Evolutionary conservation across 805 yeast genomes (phyloP), one percentile per base, ranked within the genome.

Genomic region (Debaryomyces hansenii): DNA sequence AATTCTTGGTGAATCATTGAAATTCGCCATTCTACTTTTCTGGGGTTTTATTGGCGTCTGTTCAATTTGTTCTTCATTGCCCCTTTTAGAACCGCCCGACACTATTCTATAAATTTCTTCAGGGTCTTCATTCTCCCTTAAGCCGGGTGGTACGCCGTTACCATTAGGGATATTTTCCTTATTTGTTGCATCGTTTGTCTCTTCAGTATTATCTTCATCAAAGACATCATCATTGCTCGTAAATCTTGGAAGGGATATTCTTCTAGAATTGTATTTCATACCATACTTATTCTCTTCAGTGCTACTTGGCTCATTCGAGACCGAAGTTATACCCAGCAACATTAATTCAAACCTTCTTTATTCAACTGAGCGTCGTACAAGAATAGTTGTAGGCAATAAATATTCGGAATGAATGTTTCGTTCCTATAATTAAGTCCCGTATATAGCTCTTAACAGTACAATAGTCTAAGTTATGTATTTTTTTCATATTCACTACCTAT

Each of bases 1-100:
- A 1, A 57, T 46, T 32, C 58, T 58, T 12, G 66, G 60, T 1
- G 60, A 47, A 15, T 58, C 61, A 27, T 48, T 24, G 20, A 5
- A 15, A n/a, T 37, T 15, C 20, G 41, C n/a, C 45, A 47, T 14
- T 11, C 18, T 11, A n/a, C n/a, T 20, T 7, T 20, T 38, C 4
- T 36, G 8, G 3, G 8, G 14, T 6, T 15, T 21, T 14, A 24
- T n/a, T 4, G 15, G 29, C 2, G 32, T n/a, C 32, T 6, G 29
- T n/a, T 9, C 10, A 6, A 10, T 12, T 10, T 29, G 16, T 14
- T 12, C 39, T 4, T 16, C 20, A 16, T 18, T 16, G 24, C 21
- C 28, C 11, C 4, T 20, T n/a, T 31, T 31, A 12, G 34, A 31
- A 11, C 14, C 14, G 14, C 34, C 34, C 7, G 34, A 31, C 34